These are phyloP conservation scores for Ogataea naganishii DNA, from an alignment of 805 yeast genomes.

Conservation along the genomic window DNA sequence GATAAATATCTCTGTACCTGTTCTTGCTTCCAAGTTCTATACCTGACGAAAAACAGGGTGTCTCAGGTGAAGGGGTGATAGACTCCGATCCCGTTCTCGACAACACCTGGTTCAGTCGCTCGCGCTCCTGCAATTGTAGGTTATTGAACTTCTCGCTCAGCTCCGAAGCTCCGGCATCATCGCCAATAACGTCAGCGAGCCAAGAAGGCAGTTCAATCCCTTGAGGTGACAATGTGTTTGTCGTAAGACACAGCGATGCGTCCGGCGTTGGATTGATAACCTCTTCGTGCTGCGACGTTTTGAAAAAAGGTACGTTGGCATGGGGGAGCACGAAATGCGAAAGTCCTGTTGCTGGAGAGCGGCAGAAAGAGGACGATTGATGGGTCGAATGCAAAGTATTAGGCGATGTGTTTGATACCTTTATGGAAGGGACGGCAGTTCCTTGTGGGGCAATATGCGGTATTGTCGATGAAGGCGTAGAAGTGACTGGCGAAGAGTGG, in stretches of 20 bases:
- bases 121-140: conserved; percentile 63
- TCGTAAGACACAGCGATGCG: conserved; percentile 15
- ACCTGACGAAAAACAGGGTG: conserved; percentile 57
- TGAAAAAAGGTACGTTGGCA: conserved; percentile 33
- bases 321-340: conserved; percentile 50
- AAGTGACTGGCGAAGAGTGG: conserved; percentile 10
- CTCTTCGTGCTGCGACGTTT: conserved; percentile 49
- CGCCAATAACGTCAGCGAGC: conserved; percentile 32
- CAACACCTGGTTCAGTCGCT: conserved; percentile 46
- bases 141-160: conserved; percentile 48
- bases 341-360: conserved; percentile 27
- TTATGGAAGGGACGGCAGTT: conserved; percentile 3
- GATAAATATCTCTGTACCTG: conserved; percentile 81
- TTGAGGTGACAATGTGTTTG: conserved; percentile 12
- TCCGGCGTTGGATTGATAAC: conserved; percentile 19
- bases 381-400: too few species aligned
- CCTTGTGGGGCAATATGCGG: conserved; percentile 1
- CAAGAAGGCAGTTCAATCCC: conserved; percentile 40
- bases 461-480: conserved; percentile 15
- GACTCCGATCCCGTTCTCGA: conserved; percentile 17
- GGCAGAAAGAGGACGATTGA: conserved; percentile 3
- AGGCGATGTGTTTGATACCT: too few species aligned
- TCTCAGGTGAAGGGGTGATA: conserved; percentile 12
- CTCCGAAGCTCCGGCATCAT: conserved; percentile 27
- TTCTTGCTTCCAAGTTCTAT: conserved; percentile 76